A percentile compares a stretch with the other conserved stretches of the same genome.
phyloP scores from a whole-genome alignment of 2,329 filamentous ascomycete species.

The Aurifilum marmelostoma region DNA sequence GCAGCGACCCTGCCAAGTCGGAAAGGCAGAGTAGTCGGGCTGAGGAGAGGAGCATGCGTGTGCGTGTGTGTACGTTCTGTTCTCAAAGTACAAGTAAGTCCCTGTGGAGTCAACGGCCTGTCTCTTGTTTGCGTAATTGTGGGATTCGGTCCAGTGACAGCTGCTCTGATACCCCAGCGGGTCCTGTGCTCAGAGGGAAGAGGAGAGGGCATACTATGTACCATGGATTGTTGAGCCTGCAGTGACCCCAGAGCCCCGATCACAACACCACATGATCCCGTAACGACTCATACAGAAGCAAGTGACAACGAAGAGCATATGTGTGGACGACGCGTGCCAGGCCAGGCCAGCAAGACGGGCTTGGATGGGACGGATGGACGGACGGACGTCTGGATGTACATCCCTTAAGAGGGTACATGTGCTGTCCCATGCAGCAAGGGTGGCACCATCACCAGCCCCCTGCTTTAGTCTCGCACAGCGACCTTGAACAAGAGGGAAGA shows the following conservation, averaged over 20 bases:
- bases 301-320: neutral
- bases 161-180: neutral
- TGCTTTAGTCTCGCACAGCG: slow-evolving; percentile 10
- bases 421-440: neutral
- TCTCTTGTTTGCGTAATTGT: neutral
- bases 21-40: neutral
- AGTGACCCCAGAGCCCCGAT: too few species aligned
- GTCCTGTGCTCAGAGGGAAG: neutral
- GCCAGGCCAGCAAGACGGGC: too few species aligned
- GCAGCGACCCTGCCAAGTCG: neutral
- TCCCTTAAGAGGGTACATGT: slow-evolving; percentile 22
- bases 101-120: neutral
- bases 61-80: neutral
- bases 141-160: neutral
- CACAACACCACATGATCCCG: too few species aligned
- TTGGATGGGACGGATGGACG: neutral
- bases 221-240: neutral
- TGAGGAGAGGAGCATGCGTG: too few species aligned
- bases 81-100: neutral
- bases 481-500: neutral
- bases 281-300: too few species aligned
- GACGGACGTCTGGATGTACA: slow-evolving; percentile 16
- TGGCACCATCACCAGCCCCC: slow-evolving; percentile 11
- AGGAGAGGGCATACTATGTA: neutral
- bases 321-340: neutral